Evolutionary conservation across 805 yeast species (phyloP).

Genomic region (Cephaloascus fragrans): DNA sequence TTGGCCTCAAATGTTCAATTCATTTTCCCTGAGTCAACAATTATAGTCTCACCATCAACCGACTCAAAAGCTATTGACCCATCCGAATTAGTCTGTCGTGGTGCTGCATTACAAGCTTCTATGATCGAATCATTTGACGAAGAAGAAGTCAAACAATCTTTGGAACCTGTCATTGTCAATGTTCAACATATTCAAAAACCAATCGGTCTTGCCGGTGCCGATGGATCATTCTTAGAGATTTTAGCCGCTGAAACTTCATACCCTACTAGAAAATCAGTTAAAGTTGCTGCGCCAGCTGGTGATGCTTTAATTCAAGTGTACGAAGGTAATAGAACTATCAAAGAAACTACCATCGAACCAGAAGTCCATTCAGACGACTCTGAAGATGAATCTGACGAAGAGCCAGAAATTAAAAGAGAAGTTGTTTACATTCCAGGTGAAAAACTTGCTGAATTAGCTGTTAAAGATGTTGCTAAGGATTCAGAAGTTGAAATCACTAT

Average conservation of each 20-base stretch:
- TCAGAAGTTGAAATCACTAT: constrained; percentile 59
- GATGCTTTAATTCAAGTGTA: constrained; percentile 61
- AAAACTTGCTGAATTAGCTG: constrained; percentile 67
- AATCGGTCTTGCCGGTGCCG: constrained; percentile 71
- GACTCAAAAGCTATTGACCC: constrained; percentile 80
- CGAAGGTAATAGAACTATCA: constrained; percentile 79
- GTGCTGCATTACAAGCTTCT: constrained; percentile 95
- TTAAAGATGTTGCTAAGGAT: constrained; percentile 59
- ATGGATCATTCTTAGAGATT: constrained; percentile 64
- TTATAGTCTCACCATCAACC: constrained; percentile 63
- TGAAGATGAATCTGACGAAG: constrained; percentile 61
- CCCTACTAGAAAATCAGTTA: constrained; percentile 75
- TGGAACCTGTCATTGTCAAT: constrained; percentile 75
- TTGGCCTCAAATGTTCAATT: constrained; percentile 64
- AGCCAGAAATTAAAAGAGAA: constrained; percentile 79
- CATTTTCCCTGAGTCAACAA: constrained; percentile 74
- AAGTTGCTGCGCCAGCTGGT: constrained; percentile 52
- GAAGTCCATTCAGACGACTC: constrained; percentile 39
- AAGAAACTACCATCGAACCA: constrained; percentile 73
- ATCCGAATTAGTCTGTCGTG: constrained; percentile 82
- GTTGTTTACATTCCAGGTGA: constrained; percentile 66
- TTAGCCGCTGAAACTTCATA: constrained; percentile 78
- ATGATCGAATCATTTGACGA: constrained; percentile 73
- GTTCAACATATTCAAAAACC: constrained; percentile 82
- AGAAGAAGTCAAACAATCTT: constrained; percentile 71